Percentiles rank a stretch among this genome's conserved stretches.
Evolutionary conservation across 2,329 filamentous ascomycete species (phyloP).

Genomic region (Cephalotrichum gorgonifer): DNA sequence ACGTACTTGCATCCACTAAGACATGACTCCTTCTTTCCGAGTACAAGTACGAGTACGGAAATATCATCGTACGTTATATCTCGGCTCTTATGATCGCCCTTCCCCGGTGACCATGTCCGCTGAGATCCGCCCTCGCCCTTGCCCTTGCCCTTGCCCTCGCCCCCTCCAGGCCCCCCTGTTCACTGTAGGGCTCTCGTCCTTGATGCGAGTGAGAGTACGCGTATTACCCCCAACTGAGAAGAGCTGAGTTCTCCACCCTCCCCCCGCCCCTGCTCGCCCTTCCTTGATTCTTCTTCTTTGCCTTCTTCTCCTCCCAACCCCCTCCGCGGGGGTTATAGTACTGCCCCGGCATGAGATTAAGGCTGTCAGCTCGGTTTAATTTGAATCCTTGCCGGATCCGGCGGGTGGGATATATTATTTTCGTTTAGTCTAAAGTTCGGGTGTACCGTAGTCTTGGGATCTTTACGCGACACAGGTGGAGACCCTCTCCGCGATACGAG

Average conservation of each 20-base stretch:
- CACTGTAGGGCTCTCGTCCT: too few relatives aligned
- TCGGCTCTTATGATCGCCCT: conserved; percentile 25
- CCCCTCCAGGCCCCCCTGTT: too few relatives aligned
- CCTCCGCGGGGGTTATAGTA: not conserved
- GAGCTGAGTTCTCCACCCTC: not conserved
- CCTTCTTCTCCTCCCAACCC: not conserved
- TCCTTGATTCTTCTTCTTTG: not conserved
- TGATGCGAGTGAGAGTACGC: too few relatives aligned
- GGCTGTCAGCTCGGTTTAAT: not conserved
- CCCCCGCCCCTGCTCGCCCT: not conserved
- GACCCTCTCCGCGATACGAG: too few relatives aligned
- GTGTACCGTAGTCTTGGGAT: not conserved
- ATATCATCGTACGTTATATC: conserved; percentile 18
- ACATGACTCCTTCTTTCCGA: too few relatives aligned
- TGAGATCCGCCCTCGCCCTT: not conserved
- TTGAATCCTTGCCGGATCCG: not conserved
- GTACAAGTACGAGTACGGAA: not conserved
- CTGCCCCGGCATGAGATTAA: not conserved
- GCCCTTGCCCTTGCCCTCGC: not conserved
- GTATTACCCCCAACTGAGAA: too few relatives aligned
- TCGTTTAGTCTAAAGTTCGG: not conserved
- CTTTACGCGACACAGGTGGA: not conserved
- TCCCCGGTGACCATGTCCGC: not conserved
- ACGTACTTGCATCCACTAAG: too few relatives aligned
- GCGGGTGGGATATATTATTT: too few relatives aligned